A percentile compares a stretch with the other conserved stretches of the same genome.
These are phyloP conservation scores for Aspergillus egyptiacus DNA, from an alignment of 495 filamentous ascomycete species.

Conservation along the genomic window DNA sequence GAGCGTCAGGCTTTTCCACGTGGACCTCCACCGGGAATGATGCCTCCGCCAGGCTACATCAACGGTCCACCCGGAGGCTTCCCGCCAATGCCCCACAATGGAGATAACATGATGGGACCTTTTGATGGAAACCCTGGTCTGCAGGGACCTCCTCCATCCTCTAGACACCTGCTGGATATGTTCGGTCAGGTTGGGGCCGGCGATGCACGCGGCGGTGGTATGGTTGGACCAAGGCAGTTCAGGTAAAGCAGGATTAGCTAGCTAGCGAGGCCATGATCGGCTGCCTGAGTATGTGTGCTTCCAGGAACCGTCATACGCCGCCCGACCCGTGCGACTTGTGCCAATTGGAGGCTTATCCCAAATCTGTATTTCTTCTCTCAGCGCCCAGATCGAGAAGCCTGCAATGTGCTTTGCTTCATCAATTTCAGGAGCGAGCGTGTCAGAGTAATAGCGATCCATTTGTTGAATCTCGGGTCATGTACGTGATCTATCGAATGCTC, in stretches of 20 bases:
- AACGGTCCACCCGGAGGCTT: slow-evolving; percentile 42
- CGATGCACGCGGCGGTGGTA: slow-evolving; percentile 35
- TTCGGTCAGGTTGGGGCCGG: slow-evolving; percentile 38
- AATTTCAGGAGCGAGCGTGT: slow-evolving; percentile 1
- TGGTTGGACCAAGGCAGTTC: slow-evolving; percentile 40
- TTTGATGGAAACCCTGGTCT: slow-evolving; percentile 37
- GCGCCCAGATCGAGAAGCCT: not conserved
- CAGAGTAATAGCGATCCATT: slow-evolving; percentile 10
- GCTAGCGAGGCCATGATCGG: not conserved
- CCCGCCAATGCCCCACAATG: slow-evolving; percentile 41
- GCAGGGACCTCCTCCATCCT: slow-evolving; percentile 39
- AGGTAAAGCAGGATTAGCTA: slow-evolving; percentile 17
- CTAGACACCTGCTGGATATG: slow-evolving; percentile 42
- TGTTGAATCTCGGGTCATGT: slow-evolving; percentile 7
- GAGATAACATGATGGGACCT: slow-evolving; percentile 39
- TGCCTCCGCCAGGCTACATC: slow-evolving; percentile 48
- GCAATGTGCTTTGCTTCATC: not conserved
- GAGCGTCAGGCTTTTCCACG: slow-evolving; percentile 40
- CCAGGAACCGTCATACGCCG: not conserved
- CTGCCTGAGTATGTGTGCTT: not conserved
- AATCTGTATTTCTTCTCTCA: slow-evolving; percentile 1
- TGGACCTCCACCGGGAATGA: slow-evolving; percentile 45
- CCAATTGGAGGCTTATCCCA: not conserved
- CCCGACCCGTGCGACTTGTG: no score
- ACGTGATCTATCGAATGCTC: slow-evolving; percentile 1